Evolutionary conservation across 345 rosid species (phyloP).

Genomic region (Clarkia xantiana): DNA sequence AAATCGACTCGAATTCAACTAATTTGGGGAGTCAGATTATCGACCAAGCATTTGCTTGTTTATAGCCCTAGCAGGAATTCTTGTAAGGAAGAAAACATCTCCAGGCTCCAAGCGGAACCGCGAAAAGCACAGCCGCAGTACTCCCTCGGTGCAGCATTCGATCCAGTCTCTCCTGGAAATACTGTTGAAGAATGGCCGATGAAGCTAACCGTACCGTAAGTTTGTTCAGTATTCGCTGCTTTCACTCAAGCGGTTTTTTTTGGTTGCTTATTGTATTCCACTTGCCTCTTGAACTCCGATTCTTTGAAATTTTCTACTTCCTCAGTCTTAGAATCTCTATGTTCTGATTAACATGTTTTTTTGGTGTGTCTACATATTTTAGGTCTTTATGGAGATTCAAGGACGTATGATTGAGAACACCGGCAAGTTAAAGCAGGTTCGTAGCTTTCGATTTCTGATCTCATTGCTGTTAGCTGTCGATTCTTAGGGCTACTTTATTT

Average conservation of each 20-base stretch:
- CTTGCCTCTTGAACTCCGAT: background rate
- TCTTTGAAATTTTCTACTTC: background rate
- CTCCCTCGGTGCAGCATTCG: background rate
- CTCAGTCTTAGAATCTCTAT: background rate
- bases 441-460: constrained; percentile 1
- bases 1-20: too few relatives aligned
- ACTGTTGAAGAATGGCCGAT: constrained; percentile 29
- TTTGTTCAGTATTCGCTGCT: too few relatives aligned
- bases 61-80: too few relatives aligned
- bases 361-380: background rate
- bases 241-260: background rate
- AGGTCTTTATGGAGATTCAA: constrained; percentile 59
- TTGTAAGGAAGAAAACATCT: too few relatives aligned
- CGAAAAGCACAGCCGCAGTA: background rate
- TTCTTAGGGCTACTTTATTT: background rate
- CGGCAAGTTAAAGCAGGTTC: constrained; percentile 52
- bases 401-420: constrained; percentile 59
- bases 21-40: too few relatives aligned
- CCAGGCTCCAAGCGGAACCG: background rate
- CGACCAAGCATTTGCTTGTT: too few relatives aligned
- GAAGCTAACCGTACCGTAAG: constrained; percentile 31
- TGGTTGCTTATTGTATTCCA: background rate
- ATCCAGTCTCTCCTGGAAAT: too few relatives aligned
- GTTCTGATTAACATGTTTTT: background rate
- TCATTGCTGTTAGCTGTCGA: background rate